Evolutionary conservation across 2,329 filamentous ascomycete species (phyloP).

Genomic region (Trichoderma sp.): DNA sequence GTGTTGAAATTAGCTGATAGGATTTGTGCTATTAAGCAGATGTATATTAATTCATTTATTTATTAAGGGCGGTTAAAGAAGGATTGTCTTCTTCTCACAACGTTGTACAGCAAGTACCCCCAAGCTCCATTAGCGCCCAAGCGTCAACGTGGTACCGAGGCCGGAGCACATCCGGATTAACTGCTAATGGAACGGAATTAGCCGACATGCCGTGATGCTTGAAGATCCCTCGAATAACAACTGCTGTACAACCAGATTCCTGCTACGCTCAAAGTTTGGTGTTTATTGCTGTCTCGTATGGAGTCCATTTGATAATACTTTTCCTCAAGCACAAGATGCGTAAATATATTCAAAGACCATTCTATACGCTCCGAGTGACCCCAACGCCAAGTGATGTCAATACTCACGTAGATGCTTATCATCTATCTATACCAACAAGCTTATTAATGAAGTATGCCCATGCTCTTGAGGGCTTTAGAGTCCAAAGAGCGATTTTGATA

Average conservation of each 20-base stretch:
- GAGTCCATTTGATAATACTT: not conserved
- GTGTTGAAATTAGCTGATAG: not conserved
- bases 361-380: not conserved
- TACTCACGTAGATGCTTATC: not conserved
- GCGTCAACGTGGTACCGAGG: not conserved
- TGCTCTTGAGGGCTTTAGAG: not conserved
- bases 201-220: not conserved
- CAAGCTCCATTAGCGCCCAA: not conserved
- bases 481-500: constrained; percentile 21
- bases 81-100: too few relatives aligned
- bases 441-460: not conserved
- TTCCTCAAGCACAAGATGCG: not conserved
- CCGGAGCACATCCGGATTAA: not conserved
- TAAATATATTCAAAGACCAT: not conserved
- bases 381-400: not conserved
- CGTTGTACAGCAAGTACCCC: not conserved
- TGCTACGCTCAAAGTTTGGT: not conserved
- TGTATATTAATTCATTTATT: not conserved
- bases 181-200: not conserved
- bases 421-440: too few relatives aligned
- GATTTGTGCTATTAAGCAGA: not conserved
- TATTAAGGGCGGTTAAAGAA: not conserved
- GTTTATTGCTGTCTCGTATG: not conserved
- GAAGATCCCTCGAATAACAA: not conserved
- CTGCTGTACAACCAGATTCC: not conserved